phyloP scores from a whole-genome alignment of 2,329 filamentous ascomycete genomes.

The Colletotrichum tamarilloi region DNA sequence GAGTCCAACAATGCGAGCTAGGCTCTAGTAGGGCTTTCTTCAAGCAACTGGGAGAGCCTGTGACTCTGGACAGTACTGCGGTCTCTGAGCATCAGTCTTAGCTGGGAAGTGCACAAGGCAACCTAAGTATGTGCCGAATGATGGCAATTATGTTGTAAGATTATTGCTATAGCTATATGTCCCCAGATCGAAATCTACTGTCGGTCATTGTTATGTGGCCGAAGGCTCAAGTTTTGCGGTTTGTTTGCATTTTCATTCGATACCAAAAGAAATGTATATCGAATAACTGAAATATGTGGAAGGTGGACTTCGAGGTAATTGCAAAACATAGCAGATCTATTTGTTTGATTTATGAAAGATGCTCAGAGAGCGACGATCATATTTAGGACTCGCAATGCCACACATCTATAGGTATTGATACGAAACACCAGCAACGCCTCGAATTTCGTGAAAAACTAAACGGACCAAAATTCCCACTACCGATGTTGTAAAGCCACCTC shows the following conservation, averaged over 20 bases:
- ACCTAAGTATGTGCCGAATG: too few relatives aligned
- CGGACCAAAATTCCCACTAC: constrained; percentile 10
- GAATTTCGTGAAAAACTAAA: constrained; percentile 26
- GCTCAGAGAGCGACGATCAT: background rate
- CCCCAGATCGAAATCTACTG: too few relatives aligned
- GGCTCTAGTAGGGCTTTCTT: too few relatives aligned
- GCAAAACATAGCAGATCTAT: background rate
- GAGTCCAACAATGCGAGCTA: background rate
- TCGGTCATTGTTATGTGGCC: too few relatives aligned
- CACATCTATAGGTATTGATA: constrained; percentile 19
- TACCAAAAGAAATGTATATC: background rate
- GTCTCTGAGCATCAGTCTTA: too few relatives aligned
- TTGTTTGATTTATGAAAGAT: background rate
- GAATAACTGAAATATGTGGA: background rate
- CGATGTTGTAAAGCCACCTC: constrained; percentile 6
- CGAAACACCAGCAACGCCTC: constrained; percentile 31
- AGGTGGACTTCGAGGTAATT: background rate
- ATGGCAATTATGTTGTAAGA: too few relatives aligned
- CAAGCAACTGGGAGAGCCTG: background rate
- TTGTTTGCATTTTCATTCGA: background rate
- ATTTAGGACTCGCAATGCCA: background rate
- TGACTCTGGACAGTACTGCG: background rate
- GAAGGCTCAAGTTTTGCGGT: background rate
- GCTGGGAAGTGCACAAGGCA: too few relatives aligned
- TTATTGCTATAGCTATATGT: too few relatives aligned